These are phyloP conservation scores for Tirmania nivea DNA, from an alignment of 495 filamentous ascomycete genomes.

Conservation along the genomic window DNA sequence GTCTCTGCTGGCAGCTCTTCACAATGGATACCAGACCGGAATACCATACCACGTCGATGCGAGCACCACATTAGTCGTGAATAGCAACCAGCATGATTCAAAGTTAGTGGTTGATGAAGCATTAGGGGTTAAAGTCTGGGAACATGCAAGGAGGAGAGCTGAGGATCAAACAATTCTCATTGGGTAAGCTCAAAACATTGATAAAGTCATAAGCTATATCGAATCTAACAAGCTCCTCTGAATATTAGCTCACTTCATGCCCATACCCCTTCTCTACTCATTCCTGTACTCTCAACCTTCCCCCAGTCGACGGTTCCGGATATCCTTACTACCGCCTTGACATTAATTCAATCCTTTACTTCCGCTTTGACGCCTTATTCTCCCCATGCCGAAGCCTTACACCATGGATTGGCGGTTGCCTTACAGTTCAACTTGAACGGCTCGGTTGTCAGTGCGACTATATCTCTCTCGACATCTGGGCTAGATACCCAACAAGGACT, in stretches of 20 bases:
- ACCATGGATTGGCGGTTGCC: conserved; percentile 59
- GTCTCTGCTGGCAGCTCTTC: conserved; percentile 72
- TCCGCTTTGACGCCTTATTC: conserved; percentile 74
- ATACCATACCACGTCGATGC: conserved; percentile 69
- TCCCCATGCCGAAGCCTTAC: conserved; percentile 50
- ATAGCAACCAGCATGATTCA: conserved; percentile 27
- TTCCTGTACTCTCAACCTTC: conserved; percentile 58
- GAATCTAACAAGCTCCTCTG: conserved; percentile 7
- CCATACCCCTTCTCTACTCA: conserved; percentile 65
- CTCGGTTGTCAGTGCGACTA: conserved; percentile 46
- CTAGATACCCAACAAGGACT: conserved; percentile 69
- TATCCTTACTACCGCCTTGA: conserved; percentile 49
- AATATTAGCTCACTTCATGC: conserved; percentile 54
- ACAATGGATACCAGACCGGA: conserved; percentile 65
- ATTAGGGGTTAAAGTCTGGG: conserved; percentile 70
- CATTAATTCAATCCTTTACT: conserved; percentile 64
- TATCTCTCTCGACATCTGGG: conserved; percentile 68
- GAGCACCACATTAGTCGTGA: conserved; percentile 82
- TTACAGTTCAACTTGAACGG: conserved; percentile 66
- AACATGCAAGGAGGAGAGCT: conserved; percentile 82
- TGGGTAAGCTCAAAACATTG: conserved; percentile 33
- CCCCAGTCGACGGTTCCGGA: conserved; percentile 49
- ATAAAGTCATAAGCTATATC: conserved; percentile 1
- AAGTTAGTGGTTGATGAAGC: conserved; percentile 46
- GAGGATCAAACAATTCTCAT: conserved; percentile 89